Percentiles rank a stretch among this genome's conserved stretches.
Conservation (phyloP, 192 early-diverging fungal species). For the Entomortierella beljakovae region DNA sequence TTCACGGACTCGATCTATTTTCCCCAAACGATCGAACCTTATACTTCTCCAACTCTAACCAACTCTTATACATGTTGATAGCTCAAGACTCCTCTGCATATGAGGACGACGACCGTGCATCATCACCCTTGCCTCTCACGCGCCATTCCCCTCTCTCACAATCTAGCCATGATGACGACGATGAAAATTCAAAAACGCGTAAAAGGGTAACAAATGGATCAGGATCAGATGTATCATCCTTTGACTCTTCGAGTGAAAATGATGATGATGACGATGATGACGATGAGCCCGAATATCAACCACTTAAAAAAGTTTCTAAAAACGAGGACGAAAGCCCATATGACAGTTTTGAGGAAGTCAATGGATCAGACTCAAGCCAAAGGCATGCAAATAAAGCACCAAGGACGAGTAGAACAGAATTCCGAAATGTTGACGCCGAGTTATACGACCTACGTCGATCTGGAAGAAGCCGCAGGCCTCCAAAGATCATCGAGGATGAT, state of each 20-base stretch:
- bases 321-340: constrained; percentile 54
- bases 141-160: constrained; percentile 8
- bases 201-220: constrained; percentile 11
- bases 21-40: neutral
- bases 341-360: constrained; percentile 55
- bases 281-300: constrained; percentile 32
- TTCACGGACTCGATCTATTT: neutral
- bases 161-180: constrained; percentile 11
- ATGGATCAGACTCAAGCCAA: constrained; percentile 44
- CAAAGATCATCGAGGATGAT: constrained; percentile 55
- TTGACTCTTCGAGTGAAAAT: constrained; percentile 37
- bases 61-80: neutral
- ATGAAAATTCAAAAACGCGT: constrained; percentile 1
- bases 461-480: constrained; percentile 55
- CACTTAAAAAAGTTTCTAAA: constrained; percentile 9
- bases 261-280: constrained; percentile 41
- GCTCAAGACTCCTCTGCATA: constrained; percentile 53
- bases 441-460: constrained; percentile 75
- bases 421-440: constrained; percentile 65
- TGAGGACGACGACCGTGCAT: constrained; percentile 43
- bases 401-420: constrained; percentile 53
- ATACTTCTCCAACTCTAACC: neutral
- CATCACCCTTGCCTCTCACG: constrained; percentile 20
- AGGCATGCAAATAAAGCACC: constrained; percentile 49
- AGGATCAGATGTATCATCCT: constrained; percentile 41